A percentile compares a stretch with the other conserved stretches of the same genome.
Conservation (phyloP, 1,284 basidiomycete species). For the Heterobasidion irregulare region DNA sequence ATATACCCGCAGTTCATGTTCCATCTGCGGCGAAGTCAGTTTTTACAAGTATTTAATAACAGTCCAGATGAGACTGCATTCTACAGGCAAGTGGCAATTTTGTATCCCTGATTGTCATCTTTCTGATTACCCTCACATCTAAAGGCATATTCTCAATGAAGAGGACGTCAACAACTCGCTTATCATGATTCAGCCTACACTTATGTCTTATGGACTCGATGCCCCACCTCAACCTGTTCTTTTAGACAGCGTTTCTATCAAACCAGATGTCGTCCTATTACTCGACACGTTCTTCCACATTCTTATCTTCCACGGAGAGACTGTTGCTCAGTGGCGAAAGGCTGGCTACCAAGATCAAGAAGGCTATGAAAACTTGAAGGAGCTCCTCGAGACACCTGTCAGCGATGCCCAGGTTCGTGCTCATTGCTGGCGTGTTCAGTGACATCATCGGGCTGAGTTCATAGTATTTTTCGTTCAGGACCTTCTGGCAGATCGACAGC, state of each 20-base stretch:
- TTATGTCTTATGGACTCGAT: conserved; percentile 99
- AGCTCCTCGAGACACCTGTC: conserved; percentile 81
- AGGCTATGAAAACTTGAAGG: conserved; percentile 98
- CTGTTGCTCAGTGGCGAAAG: conserved; percentile 96
- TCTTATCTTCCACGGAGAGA: conserved; percentile 98
- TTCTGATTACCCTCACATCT: not conserved
- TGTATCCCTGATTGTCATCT: conserved; percentile 4
- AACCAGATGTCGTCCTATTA: conserved; percentile 94
- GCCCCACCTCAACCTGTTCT: conserved; percentile 86
- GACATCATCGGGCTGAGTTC: conserved; percentile 1
- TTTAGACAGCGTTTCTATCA: conserved; percentile 96
- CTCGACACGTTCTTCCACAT: conserved; percentile 99
- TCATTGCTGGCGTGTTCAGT: conserved; percentile 1
- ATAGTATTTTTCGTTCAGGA: conserved; percentile 47
- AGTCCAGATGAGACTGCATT: conserved; percentile 99
- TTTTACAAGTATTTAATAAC: conserved; percentile 99
- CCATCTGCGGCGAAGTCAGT: conserved; percentile 95
- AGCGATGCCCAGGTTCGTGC: conserved; percentile 60
- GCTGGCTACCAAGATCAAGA: conserved; percentile 99
- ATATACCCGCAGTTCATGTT: conserved; percentile 99
- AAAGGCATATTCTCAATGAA: conserved; percentile 90
- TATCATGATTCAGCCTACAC: conserved; percentile 99
- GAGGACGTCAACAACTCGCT: conserved; percentile 99
- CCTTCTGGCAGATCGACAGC: conserved; percentile 90
- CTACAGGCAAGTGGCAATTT: conserved; percentile 59